Percentiles rank a stretch among this genome's conserved stretches.
These are phyloP conservation scores for Trametes gibbosa DNA, from an alignment of 768 basidiomycete species.

Conservation along the genomic window DNA sequence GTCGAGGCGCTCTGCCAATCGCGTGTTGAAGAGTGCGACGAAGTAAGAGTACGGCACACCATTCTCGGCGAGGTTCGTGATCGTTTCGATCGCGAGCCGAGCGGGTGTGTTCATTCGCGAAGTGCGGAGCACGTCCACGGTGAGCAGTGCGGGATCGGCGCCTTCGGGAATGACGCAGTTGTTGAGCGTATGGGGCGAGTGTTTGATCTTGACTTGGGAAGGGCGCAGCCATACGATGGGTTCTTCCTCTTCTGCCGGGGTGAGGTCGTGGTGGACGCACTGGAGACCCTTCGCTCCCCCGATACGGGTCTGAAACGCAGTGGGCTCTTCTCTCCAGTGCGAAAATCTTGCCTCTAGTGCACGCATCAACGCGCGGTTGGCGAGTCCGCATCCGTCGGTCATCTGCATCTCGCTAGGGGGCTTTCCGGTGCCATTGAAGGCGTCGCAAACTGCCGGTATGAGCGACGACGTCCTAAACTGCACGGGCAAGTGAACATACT, in stretches of 20 bases:
- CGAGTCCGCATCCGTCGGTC: conserved; percentile 75
- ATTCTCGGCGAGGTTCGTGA: conserved; percentile 65
- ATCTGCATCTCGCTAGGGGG: conserved; percentile 36
- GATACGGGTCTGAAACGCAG: conserved; percentile 30
- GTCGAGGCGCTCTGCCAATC: conserved; percentile 27
- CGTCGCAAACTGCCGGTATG: conserved; percentile 25
- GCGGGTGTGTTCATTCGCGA: conserved; percentile 47
- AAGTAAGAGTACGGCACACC: conserved; percentile 45
- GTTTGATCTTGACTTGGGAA: conserved; percentile 36
- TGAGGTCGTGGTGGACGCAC: conserved; percentile 24
- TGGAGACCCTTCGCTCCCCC: conserved; percentile 32
- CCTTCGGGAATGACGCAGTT: conserved; percentile 3
- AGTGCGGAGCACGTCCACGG: conserved; percentile 53
- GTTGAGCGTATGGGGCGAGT: conserved; percentile 28
- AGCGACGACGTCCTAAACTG: neutral
- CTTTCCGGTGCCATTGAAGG: conserved; percentile 22
- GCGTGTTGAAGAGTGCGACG: conserved; percentile 23
- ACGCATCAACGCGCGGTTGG: conserved; percentile 53
- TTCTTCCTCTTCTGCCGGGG: conserved; percentile 7
- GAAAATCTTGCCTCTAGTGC: conserved; percentile 18
- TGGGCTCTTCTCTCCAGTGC: conserved; percentile 24
- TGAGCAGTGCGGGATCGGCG: conserved; percentile 42
- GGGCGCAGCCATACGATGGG: conserved; percentile 29
- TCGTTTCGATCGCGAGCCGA: conserved; percentile 52
- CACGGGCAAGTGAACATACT: conserved; percentile 33